These are phyloP conservation scores for Eucalyptus camaldulensis DNA, from an alignment of 345 rosid genomes.

Conservation along the genomic window DNA sequence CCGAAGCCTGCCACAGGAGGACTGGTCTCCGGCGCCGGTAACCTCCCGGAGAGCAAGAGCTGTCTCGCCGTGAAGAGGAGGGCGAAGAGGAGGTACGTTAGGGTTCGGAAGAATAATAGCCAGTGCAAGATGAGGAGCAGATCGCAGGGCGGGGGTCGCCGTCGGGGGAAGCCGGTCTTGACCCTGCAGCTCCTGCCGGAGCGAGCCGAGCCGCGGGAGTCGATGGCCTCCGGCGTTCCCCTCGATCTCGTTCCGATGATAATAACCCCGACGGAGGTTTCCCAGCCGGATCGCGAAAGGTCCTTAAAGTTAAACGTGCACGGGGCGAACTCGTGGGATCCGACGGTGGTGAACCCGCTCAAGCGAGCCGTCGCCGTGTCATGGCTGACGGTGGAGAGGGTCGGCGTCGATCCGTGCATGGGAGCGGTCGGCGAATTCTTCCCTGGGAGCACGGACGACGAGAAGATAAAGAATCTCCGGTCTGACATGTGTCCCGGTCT, in stretches of 20 bases:
- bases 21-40: neutral
- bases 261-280: neutral
- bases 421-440: neutral
- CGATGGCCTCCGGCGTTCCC: neutral
- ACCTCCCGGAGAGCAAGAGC: neutral
- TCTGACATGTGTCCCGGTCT: conserved; percentile 65
- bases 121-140: conserved; percentile 1
- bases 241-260: neutral
- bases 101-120: conserved; percentile 31
- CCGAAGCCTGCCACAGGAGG: conserved; percentile 53
- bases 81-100: conserved; percentile 63
- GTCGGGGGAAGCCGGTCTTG: conserved; percentile 1
- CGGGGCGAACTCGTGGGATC: neutral
- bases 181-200: conserved; percentile 56
- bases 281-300: neutral
- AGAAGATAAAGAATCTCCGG: conserved; percentile 33
- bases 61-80: conserved; percentile 12
- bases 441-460: conserved; percentile 24
- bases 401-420: conserved; percentile 36
- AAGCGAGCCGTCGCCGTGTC: conserved; percentile 6
- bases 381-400: conserved; percentile 60
- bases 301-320: neutral
- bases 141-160: neutral
- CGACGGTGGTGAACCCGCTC: conserved; percentile 5
- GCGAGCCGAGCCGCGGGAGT: conserved; percentile 1